phyloP scores from a whole-genome alignment of 805 yeast species.

The Sugiyamaella floridensis region DNA sequence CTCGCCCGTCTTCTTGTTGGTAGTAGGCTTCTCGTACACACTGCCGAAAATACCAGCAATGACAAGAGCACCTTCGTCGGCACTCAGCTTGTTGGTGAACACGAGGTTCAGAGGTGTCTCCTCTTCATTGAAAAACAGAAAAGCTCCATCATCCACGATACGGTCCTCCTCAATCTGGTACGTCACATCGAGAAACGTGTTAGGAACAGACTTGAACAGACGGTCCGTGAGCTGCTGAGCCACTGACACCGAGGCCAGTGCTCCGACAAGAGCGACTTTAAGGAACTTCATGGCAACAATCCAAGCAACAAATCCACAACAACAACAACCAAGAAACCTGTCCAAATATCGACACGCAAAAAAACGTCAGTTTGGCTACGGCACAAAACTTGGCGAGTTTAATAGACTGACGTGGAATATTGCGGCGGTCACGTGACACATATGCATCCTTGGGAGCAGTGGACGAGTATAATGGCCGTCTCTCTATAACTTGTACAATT shows the following conservation, averaged over 20 bases:
- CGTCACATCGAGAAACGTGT: slow-evolving; percentile 2
- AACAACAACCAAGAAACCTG: background rate
- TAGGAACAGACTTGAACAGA: background rate
- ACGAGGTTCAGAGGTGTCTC: slow-evolving; percentile 20
- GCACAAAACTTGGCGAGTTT: too few relatives aligned
- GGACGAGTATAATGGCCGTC: too few relatives aligned
- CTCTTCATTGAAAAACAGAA: slow-evolving; percentile 22
- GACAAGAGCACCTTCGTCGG: slow-evolving; percentile 19
- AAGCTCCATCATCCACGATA: background rate
- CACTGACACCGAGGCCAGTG: background rate
- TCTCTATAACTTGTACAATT: too few relatives aligned
- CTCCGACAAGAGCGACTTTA: background rate
- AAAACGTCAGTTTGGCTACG: too few relatives aligned
- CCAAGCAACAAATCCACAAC: background rate
- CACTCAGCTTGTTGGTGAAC: slow-evolving; percentile 18
- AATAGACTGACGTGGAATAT: too few relatives aligned
- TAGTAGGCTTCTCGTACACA: slow-evolving; percentile 14
- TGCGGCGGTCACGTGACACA: too few relatives aligned
- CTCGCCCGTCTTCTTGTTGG: background rate
- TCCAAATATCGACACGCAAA: too few relatives aligned
- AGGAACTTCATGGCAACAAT: background rate
- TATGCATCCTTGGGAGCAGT: too few relatives aligned
- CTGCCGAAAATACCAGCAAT: slow-evolving; percentile 22
- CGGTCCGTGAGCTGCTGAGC: background rate
- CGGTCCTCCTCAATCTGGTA: slow-evolving; percentile 3